Conservation (phyloP, 2,329 filamentous ascomycete genomes). For the Aspergillus sp. region DNA sequence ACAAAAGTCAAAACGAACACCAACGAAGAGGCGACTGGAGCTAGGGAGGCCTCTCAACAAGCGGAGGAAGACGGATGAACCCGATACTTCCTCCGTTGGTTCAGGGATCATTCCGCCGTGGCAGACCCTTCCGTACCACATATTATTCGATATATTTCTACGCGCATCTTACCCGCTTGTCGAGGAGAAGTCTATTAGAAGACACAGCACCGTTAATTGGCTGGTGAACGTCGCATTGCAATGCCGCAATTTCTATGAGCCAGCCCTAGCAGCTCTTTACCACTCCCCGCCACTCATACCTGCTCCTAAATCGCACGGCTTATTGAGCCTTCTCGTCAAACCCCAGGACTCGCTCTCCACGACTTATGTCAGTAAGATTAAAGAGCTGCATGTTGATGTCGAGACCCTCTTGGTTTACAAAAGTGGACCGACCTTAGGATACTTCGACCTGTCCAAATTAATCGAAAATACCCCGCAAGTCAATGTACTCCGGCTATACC, state of each 20-base stretch:
- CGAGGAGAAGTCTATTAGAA: constrained; percentile 28
- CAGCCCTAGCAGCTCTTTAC: constrained; percentile 72
- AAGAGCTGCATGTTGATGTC: constrained; percentile 68
- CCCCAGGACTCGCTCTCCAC: constrained; percentile 51
- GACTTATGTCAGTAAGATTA: constrained; percentile 71
- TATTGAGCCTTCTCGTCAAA: constrained; percentile 57
- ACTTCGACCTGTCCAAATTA: constrained; percentile 58
- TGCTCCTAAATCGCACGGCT: constrained; percentile 47
- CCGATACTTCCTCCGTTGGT: constrained; percentile 16
- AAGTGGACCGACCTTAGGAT: constrained; percentile 53
- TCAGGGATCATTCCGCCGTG: constrained; percentile 54
- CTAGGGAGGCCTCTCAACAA: constrained; percentile 27
- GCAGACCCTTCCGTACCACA: constrained; percentile 65
- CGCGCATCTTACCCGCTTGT: constrained; percentile 63
- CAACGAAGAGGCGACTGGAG: constrained; percentile 16
- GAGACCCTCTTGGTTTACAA: constrained; percentile 55
- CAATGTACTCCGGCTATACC: constrained; percentile 69
- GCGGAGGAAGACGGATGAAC: constrained; percentile 22
- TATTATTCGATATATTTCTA: constrained; percentile 69
- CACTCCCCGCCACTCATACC: constrained; percentile 64
- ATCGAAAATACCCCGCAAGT: constrained; percentile 67
- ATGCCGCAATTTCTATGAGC: constrained; percentile 67
- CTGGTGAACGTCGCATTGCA: constrained; percentile 62
- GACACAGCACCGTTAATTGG: constrained; percentile 49
- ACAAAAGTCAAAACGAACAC: constrained; percentile 19